Percentiles rank a stretch among this genome's conserved stretches.
Conservation (phyloP, 352 stramenopile species). For the Phytophthora pisi region DNA sequence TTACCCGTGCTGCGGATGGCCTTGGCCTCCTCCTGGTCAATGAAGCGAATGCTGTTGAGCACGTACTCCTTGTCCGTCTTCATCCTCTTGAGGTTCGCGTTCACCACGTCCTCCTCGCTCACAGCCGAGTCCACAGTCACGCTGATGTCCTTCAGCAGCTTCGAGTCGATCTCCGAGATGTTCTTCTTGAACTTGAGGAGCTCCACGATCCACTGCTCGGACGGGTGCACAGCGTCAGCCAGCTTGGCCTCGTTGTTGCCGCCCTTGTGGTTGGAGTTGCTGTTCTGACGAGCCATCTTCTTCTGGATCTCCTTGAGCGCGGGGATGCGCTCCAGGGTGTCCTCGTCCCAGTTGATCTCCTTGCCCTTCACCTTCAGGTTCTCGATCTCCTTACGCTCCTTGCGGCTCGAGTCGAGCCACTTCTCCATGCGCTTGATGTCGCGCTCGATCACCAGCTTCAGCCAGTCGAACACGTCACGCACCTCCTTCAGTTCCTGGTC, state of each 20-base stretch:
- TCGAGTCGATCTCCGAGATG: constrained; percentile 82
- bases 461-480: constrained; percentile 86
- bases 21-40: constrained; percentile 90
- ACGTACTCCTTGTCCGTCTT: constrained; percentile 90
- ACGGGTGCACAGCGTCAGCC: constrained; percentile 73
- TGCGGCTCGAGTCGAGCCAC: constrained; percentile 82
- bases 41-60: constrained; percentile 89
- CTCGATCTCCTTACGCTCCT: constrained; percentile 89
- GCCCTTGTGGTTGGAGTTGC: constrained; percentile 42
- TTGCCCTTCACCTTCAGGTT: constrained; percentile 82
- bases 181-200: constrained; percentile 88
- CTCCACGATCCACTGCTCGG: constrained; percentile 89
- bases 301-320: constrained; percentile 86
- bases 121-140: constrained; percentile 53
- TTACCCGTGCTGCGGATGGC: constrained; percentile 85
- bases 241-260: constrained; percentile 52
- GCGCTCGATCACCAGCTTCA: constrained; percentile 73
- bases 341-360: constrained; percentile 88
- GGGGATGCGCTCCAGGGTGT: constrained; percentile 84
- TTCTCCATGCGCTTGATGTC: constrained; percentile 89
- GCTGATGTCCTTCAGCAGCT: constrained; percentile 68
- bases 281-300: constrained; percentile 71
- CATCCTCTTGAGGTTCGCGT: constrained; percentile 80
- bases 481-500: constrained; percentile 85
- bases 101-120: constrained; percentile 74